phyloP scores from a whole-genome alignment of 345 rosid species.

The Boechera stricta region DNA sequence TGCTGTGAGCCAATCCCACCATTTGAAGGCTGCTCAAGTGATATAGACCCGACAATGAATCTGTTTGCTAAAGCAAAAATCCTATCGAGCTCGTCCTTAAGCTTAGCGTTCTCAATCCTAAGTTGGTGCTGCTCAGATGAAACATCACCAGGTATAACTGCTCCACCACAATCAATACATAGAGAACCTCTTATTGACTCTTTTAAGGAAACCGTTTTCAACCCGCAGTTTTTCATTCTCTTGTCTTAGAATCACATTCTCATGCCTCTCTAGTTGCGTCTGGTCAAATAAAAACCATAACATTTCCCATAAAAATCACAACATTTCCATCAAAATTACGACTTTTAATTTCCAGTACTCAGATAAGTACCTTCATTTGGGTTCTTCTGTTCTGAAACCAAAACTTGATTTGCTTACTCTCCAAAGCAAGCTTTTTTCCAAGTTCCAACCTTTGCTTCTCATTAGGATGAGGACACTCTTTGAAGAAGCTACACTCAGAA shows the following conservation, averaged over 20 bases:
- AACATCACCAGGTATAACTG: slow-evolving; percentile 49
- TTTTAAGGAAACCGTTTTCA: slow-evolving; percentile 60
- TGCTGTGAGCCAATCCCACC: slow-evolving; percentile 34
- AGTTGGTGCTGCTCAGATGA: slow-evolving; percentile 62
- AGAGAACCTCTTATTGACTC: slow-evolving; percentile 54
- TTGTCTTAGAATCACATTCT: slow-evolving; percentile 62
- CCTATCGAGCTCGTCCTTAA: slow-evolving; percentile 62
- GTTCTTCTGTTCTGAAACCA: slow-evolving; percentile 88
- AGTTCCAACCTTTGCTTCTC: slow-evolving; percentile 69
- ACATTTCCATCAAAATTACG: background rate
- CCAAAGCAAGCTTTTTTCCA: slow-evolving; percentile 60
- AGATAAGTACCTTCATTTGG: slow-evolving; percentile 66
- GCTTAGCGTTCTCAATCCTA: slow-evolving; percentile 64
- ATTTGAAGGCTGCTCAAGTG: slow-evolving; percentile 47
- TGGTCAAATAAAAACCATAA: slow-evolving; percentile 28
- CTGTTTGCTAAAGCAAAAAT: slow-evolving; percentile 57
- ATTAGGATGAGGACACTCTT: slow-evolving; percentile 75
- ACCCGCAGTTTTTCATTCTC: slow-evolving; percentile 70
- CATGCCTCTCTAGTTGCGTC: slow-evolving; percentile 81
- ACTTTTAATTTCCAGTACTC: background rate
- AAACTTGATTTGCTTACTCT: slow-evolving; percentile 67
- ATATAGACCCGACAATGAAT: slow-evolving; percentile 60
- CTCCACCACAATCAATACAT: slow-evolving; percentile 78
- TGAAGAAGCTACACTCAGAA: slow-evolving; percentile 53
- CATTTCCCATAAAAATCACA: no score